Evolutionary conservation across 148 eudicot genomes (phyloP).

Genomic region (Silene conica): DNA sequence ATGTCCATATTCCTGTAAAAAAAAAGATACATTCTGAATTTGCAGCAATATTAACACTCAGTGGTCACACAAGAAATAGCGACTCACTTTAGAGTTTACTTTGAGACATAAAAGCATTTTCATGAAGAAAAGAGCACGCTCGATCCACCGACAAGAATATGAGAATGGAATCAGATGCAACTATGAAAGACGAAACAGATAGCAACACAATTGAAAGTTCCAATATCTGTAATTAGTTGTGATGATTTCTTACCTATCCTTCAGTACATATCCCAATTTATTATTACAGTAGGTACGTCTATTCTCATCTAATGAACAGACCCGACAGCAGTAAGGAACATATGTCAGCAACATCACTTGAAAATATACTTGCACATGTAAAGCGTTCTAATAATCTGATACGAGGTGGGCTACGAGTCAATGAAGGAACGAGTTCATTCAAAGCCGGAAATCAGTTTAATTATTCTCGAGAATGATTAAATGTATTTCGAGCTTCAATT

Average conservation of each 20-base stretch:
- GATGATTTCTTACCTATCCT: not conserved
- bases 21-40: constrained; percentile 16
- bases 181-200: not conserved
- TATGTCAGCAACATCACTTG: too few species aligned
- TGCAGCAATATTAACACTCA: not conserved
- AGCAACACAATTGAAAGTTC: not conserved
- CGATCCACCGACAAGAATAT: not conserved
- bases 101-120: too few species aligned
- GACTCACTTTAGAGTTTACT: too few species aligned
- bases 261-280: not conserved
- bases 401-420: too few species aligned
- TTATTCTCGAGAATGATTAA: too few species aligned
- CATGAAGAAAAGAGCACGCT: not conserved
- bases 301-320: not conserved
- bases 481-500: too few species aligned
- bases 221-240: not conserved
- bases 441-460: too few species aligned
- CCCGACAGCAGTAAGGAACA: not conserved
- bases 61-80: constrained; percentile 1
- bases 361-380: not conserved
- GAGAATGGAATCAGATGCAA: not conserved
- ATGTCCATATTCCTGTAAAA: constrained; percentile 72
- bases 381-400: not conserved
- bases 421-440: too few species aligned
- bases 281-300: not conserved